A percentile compares a stretch with the other conserved stretches of the same genome.
Conservation (phyloP, 2,329 filamentous ascomycete genomes). For the Mycosphaerella sp. region DNA sequence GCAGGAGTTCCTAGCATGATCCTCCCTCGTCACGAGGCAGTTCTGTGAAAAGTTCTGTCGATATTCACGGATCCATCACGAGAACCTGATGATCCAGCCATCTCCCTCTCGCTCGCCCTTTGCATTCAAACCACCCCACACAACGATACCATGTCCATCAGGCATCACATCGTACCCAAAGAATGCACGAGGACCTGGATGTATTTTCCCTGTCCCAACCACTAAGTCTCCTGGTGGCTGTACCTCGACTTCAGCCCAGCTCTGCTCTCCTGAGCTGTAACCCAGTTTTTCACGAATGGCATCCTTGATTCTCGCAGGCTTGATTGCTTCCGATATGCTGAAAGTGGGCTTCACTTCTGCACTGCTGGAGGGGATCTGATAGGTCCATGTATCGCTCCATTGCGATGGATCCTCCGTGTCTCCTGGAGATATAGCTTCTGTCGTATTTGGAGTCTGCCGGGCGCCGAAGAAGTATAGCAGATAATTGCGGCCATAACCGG, state of each 20-base stretch:
- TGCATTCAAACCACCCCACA: slow-evolving; percentile 42
- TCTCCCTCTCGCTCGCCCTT: slow-evolving; percentile 41
- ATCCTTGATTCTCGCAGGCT: slow-evolving; percentile 43
- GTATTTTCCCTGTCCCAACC: slow-evolving; percentile 38
- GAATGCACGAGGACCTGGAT: slow-evolving; percentile 40
- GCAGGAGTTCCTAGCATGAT: not conserved
- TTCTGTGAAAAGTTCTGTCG: slow-evolving; percentile 1
- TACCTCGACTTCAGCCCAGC: slow-evolving; percentile 41
- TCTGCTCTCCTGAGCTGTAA: slow-evolving; percentile 37
- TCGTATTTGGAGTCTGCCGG: slow-evolving; percentile 15
- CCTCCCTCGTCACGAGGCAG: not conserved
- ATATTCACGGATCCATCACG: slow-evolving; percentile 5
- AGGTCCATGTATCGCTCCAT: slow-evolving; percentile 42
- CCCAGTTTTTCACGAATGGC: slow-evolving; percentile 38
- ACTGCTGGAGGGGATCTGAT: slow-evolving; percentile 39
- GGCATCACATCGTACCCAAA: slow-evolving; percentile 39
- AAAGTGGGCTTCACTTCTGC: slow-evolving; percentile 26
- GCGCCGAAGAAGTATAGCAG: slow-evolving; percentile 41
- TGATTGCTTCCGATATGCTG: slow-evolving; percentile 30
- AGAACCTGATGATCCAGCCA: slow-evolving; percentile 39
- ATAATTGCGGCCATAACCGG: slow-evolving; percentile 42
- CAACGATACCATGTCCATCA: slow-evolving; percentile 35
- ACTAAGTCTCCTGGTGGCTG: slow-evolving; percentile 32
- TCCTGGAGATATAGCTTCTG: slow-evolving; percentile 19
- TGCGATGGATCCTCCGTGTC: slow-evolving; percentile 20